Conservation (phyloP, 1,284 basidiomycete genomes). For the Termitomyces sp. region DNA sequence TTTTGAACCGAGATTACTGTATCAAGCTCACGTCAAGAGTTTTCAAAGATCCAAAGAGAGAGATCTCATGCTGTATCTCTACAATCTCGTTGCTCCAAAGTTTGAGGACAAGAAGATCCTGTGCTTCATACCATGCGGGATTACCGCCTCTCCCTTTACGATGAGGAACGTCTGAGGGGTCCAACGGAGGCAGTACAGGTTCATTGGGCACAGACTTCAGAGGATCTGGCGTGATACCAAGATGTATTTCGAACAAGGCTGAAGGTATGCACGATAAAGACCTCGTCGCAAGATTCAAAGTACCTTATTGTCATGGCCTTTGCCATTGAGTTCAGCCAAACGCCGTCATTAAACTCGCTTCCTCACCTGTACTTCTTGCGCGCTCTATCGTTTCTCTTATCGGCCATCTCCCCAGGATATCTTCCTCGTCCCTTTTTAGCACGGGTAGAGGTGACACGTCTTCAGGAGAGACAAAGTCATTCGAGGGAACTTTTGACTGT, state of each 20-base stretch:
- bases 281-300: constrained; percentile 68
- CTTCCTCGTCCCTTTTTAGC: constrained; percentile 39
- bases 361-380: constrained; percentile 66
- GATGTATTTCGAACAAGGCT: constrained; percentile 73
- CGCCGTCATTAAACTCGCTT: constrained; percentile 22
- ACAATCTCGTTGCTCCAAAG: constrained; percentile 73
- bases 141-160: constrained; percentile 34
- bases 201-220: constrained; percentile 60
- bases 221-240: constrained; percentile 62
- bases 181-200: constrained; percentile 44
- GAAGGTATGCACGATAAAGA: constrained; percentile 67
- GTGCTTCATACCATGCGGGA: constrained; percentile 72
- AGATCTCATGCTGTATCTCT: constrained; percentile 74
- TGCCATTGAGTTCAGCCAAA: constrained; percentile 39
- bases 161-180: constrained; percentile 27
- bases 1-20: constrained; percentile 1
- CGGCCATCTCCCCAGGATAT: constrained; percentile 63
- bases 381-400: constrained; percentile 72
- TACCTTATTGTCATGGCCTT: constrained; percentile 45
- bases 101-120: constrained; percentile 68
- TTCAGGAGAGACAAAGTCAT: constrained; percentile 33
- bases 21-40: constrained; percentile 56
- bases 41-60: constrained; percentile 76
- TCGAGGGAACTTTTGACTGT: constrained; percentile 26
- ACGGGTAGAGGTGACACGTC: constrained; percentile 38